These are phyloP conservation scores for Dendrocalamus latiflorus DNA, from an alignment of 202 grass and related monocot genomes.

Conservation along the genomic window DNA sequence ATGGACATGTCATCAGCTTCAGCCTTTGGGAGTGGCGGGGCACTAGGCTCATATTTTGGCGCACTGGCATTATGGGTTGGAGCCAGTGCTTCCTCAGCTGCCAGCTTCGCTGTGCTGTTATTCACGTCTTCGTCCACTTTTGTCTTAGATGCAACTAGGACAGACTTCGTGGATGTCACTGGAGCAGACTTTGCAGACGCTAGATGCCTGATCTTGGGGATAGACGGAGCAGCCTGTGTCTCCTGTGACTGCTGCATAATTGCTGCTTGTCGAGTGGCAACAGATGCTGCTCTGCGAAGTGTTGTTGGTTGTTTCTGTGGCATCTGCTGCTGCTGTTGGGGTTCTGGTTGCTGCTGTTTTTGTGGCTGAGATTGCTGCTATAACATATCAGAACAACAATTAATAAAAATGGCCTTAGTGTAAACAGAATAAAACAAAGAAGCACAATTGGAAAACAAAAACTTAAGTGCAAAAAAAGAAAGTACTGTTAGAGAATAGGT, in stretches of 20 bases:
- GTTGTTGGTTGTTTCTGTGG: background rate
- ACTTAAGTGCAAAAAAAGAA: background rate
- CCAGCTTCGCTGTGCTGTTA: background rate
- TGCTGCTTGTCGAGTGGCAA: background rate
- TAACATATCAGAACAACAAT: background rate
- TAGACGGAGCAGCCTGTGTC: slow-evolving; percentile 12
- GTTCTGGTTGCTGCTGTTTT: slow-evolving; percentile 3
- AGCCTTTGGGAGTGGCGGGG: background rate
- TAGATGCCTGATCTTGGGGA: slow-evolving; percentile 16
- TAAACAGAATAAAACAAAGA: background rate
- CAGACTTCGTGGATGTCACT: background rate
- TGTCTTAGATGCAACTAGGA: background rate
- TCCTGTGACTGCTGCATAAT: background rate
- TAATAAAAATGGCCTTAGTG: background rate
- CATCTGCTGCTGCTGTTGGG: background rate
- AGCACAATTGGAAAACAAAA: background rate
- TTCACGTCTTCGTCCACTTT: background rate
- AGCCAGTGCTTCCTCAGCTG: background rate
- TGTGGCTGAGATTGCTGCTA: slow-evolving; percentile 8
- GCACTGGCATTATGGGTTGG: background rate
- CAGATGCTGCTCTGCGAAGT: slow-evolving; percentile 15
- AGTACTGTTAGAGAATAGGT: background rate
- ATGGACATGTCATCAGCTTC: slow-evolving; percentile 10
- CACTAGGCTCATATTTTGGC: background rate
- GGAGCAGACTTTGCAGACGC: slow-evolving; percentile 26